These are phyloP conservation scores for Ogataea neopini DNA, from an alignment of 805 yeast species.

Conservation along the genomic window DNA sequence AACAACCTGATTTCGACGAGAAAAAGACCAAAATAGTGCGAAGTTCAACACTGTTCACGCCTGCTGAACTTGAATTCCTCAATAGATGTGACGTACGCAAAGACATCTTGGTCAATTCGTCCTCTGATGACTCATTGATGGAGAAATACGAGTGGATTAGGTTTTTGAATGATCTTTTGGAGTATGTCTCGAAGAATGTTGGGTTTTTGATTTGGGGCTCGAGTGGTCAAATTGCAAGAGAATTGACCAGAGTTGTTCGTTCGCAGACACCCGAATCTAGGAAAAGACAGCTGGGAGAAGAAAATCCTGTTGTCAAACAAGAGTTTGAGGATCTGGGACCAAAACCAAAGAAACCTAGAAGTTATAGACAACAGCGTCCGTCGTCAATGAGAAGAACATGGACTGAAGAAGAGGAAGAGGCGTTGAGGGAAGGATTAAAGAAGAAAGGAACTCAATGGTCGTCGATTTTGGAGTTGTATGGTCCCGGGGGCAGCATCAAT, in stretches of 20 bases:
- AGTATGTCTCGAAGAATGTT: constrained; percentile 73
- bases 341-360: constrained; percentile 14
- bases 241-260: constrained; percentile 19
- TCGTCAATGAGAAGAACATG: constrained; percentile 63
- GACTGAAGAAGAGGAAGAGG: constrained; percentile 87
- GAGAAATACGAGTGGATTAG: constrained; percentile 84
- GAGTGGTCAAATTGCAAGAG: constrained; percentile 34
- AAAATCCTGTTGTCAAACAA: constrained; percentile 11
- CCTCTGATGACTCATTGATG: constrained; percentile 52
- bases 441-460: constrained; percentile 93
- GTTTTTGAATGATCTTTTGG: constrained; percentile 76
- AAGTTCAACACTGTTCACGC: constrained; percentile 48
- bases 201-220: constrained; percentile 72
- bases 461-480: constrained; percentile 83
- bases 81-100: constrained; percentile 72
- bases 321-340: constrained; percentile 14
- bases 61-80: constrained; percentile 79
- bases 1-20: constrained; percentile 33
- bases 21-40: constrained; percentile 27
- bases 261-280: constrained; percentile 10
- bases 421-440: constrained; percentile 77
- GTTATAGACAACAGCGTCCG: constrained; percentile 29
- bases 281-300: constrained; percentile 8
- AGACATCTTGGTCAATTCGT: constrained; percentile 52
- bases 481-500: constrained; percentile 86